Conservation (phyloP, 192 early-diverging fungal species). For the Entomortierella lignicola region DNA sequence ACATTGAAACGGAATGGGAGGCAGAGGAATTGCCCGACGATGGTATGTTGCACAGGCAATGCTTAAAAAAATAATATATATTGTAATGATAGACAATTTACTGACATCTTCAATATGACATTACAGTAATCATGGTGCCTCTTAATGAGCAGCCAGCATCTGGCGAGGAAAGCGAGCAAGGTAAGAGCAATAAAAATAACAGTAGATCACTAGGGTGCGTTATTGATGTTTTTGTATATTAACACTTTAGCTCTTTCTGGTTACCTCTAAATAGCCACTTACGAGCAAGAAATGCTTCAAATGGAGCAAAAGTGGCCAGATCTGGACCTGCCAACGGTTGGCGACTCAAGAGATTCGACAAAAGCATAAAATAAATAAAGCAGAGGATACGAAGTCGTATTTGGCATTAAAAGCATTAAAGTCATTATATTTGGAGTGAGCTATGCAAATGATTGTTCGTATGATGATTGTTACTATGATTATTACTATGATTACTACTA, state of each 20-base stretch:
- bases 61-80: neutral
- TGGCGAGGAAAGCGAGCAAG: conserved; percentile 41
- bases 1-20: conserved; percentile 36
- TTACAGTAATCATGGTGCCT: conserved; percentile 25
- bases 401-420: conserved; percentile 3
- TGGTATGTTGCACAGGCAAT: conserved; percentile 1
- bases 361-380: neutral
- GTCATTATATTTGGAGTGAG: conserved; percentile 5
- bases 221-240: no score
- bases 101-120: neutral
- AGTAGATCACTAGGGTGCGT: no score
- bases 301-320: conserved; percentile 46
- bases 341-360: conserved; percentile 4
- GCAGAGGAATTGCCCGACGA: conserved; percentile 34
- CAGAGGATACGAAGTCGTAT: neutral
- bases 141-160: conserved; percentile 29
- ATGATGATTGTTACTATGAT: no score
- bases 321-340: conserved; percentile 16
- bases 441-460: no score
- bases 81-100: neutral
- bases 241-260: neutral
- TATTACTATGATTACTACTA: neutral
- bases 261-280: neutral
- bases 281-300: conserved; percentile 25
- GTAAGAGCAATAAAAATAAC: no score